phyloP scores from a whole-genome alignment of 768 basidiomycete genomes.

The Tephrocybe sp. region DNA sequence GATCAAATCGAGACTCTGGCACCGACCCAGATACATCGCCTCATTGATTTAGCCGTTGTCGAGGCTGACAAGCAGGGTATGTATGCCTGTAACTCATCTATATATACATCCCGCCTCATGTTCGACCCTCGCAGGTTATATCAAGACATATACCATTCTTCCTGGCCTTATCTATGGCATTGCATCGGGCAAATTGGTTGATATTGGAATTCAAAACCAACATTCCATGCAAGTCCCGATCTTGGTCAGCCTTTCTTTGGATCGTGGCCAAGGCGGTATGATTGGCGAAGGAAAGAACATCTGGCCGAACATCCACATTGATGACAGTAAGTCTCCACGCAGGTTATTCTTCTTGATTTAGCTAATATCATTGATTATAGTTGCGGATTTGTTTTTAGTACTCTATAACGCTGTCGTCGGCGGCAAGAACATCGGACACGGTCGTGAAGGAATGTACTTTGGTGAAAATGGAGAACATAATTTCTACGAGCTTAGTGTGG shows the following conservation, averaged over 20 bases:
- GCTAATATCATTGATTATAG: constrained; percentile 19
- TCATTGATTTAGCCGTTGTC: constrained; percentile 44
- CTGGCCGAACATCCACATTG: no score
- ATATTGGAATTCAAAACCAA: constrained; percentile 25
- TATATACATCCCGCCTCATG: no score
- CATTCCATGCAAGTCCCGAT: constrained; percentile 24
- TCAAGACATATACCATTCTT: constrained; percentile 24
- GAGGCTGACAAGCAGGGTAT: constrained; percentile 46
- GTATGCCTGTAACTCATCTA: no score
- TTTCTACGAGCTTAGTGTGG: constrained; percentile 37
- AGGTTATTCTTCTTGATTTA: no score
- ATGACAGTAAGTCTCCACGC: constrained; percentile 43
- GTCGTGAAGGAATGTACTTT: constrained; percentile 51
- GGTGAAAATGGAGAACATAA: constrained; percentile 47
- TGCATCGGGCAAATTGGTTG: constrained; percentile 24
- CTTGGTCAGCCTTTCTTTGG: constrained; percentile 24
- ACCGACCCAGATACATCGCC: constrained; percentile 41
- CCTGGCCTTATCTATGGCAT: constrained; percentile 26
- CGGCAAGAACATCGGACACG: constrained; percentile 30
- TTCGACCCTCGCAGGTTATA: constrained; percentile 16
- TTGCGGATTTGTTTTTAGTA: constrained; percentile 22
- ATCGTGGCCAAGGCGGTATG: constrained; percentile 24
- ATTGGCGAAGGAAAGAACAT: constrained; percentile 26
- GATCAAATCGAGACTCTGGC: constrained; percentile 43
- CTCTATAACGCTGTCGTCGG: constrained; percentile 37